Percentiles rank a stretch among this genome's conserved stretches.
phyloP scores from a whole-genome alignment of 2,329 filamentous ascomycete species.

The Tolypocladium ophioglossoides region DNA sequence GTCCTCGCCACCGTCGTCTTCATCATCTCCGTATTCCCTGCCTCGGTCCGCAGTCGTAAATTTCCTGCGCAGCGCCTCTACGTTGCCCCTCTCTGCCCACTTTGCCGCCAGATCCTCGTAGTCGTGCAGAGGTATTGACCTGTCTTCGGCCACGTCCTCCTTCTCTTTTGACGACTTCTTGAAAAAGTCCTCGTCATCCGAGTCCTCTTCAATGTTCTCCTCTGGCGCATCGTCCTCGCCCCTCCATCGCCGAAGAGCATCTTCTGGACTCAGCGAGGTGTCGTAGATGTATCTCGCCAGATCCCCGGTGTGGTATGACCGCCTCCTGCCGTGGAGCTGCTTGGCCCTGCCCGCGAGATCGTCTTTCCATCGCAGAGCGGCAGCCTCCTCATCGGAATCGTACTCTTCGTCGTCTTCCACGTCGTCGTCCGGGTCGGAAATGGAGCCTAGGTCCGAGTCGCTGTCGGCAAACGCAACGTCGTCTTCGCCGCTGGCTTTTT shows the following conservation, averaged over 20 bases:
- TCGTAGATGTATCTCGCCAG: conserved; percentile 87
- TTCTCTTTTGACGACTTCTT: conserved; percentile 52
- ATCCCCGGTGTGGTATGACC: conserved; percentile 68
- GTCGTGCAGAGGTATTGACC: conserved; percentile 67
- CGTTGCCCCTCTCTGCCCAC: conserved; percentile 70
- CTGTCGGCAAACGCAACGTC: conserved; percentile 90
- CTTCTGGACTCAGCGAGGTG: conserved; percentile 59
- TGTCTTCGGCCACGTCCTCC: conserved; percentile 68
- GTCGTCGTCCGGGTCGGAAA: conserved; percentile 48
- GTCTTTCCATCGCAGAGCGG: conserved; percentile 74
- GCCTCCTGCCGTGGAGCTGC: conserved; percentile 57
- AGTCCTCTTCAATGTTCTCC: conserved; percentile 46
- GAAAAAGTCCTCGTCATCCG: conserved; percentile 54
- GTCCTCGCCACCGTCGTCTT: conserved; percentile 40
- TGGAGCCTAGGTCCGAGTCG: conserved; percentile 88
- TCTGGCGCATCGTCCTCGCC: conserved; percentile 50
- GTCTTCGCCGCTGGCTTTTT: conserved; percentile 46
- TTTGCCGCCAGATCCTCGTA: conserved; percentile 73
- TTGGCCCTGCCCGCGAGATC: conserved; percentile 70
- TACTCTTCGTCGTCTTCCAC: conserved; percentile 41
- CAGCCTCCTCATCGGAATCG: conserved; percentile 57
- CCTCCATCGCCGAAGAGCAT: conserved; percentile 72
- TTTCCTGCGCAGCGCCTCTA: conserved; percentile 61
- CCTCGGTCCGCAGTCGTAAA: conserved; percentile 61
- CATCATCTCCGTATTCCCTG: conserved; percentile 22